These are phyloP conservation scores for Lophium mytilinum DNA, from an alignment of 495 filamentous ascomycete species.

Conservation along the genomic window DNA sequence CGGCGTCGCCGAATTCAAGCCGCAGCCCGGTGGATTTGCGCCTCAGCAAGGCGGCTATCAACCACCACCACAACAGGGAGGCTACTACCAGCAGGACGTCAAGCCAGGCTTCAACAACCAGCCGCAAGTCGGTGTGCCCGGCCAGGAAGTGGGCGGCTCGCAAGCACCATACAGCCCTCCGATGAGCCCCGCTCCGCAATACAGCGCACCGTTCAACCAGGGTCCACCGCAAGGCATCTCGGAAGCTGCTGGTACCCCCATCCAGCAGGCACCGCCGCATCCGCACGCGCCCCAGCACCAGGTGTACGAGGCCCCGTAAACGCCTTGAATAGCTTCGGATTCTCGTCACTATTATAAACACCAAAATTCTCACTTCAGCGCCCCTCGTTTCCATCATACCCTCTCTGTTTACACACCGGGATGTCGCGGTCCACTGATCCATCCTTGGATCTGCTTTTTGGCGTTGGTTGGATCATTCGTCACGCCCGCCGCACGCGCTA, in stretches of 20 bases:
- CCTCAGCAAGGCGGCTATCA: neutral
- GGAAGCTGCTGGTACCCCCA: constrained; percentile 13
- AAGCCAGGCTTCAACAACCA: constrained; percentile 2
- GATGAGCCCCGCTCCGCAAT: constrained; percentile 13
- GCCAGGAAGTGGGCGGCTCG: constrained; percentile 3
- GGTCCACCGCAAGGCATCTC: constrained; percentile 1
- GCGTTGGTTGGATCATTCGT: too few relatives aligned
- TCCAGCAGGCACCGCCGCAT: neutral
- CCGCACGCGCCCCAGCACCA: neutral
- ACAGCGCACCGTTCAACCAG: constrained; percentile 1
- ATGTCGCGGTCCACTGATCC: too few relatives aligned
- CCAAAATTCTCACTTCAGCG: neutral
- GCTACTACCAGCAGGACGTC: constrained; percentile 8
- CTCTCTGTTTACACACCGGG: too few relatives aligned
- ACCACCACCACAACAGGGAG: neutral
- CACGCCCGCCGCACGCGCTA: too few relatives aligned
- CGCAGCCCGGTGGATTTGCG: constrained; percentile 4
- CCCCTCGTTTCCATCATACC: too few relatives aligned
- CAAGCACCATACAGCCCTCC: constrained; percentile 8
- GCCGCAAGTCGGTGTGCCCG: neutral
- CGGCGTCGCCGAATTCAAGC: constrained; percentile 23
- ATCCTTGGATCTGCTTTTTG: too few relatives aligned
- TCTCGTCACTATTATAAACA: neutral
- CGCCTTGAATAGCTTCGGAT: neutral
- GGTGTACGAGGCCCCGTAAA: neutral